A percentile compares a stretch with the other conserved stretches of the same genome.
Conservation (phyloP, 2,329 filamentous ascomycete genomes). For the Beauveria pseudobassiana region DNA sequence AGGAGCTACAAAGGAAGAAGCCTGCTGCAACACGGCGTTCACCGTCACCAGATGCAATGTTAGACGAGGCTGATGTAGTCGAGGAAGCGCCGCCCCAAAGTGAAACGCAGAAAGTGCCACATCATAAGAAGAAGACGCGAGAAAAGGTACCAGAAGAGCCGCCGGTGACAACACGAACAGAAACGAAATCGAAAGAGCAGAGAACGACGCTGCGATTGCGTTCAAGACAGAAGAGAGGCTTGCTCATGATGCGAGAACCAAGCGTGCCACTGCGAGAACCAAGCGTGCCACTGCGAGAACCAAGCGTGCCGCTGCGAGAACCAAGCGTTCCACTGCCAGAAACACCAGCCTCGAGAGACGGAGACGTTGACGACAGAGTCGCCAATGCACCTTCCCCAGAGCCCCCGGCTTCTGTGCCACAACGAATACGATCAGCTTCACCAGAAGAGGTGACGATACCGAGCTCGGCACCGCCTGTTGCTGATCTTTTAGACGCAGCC, state of each 20-base stretch:
- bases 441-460: background rate
- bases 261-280: background rate
- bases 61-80: background rate
- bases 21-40: background rate
- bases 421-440: background rate
- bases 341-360: background rate
- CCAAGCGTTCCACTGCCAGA: background rate
- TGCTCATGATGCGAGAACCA: conserved; percentile 10
- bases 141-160: background rate
- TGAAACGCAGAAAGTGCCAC: background rate
- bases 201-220: conserved; percentile 9
- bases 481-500: background rate
- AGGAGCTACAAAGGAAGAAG: background rate
- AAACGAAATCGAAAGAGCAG: background rate
- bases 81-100: background rate
- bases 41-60: background rate
- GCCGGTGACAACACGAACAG: background rate
- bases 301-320: too few relatives aligned
- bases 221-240: conserved; percentile 7
- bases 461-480: background rate
- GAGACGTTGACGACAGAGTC: background rate
- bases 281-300: background rate
- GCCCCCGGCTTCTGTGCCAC: background rate
- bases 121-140: background rate
- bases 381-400: background rate